phyloP scores from a whole-genome alignment of 179 eudicot genomes.

The Carnegiea gigantea region DNA sequence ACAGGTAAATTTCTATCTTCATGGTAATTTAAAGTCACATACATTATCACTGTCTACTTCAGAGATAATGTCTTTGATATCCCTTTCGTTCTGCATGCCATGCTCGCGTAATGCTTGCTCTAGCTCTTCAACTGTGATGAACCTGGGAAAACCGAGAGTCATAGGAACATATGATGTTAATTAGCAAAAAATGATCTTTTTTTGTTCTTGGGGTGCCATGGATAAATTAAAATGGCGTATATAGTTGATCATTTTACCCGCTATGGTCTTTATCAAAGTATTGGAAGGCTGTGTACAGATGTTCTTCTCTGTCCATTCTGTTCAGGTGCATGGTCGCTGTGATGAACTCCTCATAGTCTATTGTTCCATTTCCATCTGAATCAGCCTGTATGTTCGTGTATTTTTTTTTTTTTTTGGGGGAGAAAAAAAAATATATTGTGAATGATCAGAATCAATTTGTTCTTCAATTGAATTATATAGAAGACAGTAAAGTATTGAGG shows the following conservation, averaged over 20 bases:
- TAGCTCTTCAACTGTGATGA: constrained; percentile 67
- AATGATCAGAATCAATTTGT: not conserved
- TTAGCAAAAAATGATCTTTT: not conserved
- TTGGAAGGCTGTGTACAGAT: constrained; percentile 74
- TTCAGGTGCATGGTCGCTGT: constrained; percentile 84
- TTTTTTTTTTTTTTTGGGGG: too few relatives aligned
- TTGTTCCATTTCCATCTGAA: constrained; percentile 77
- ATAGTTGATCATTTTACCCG: constrained; percentile 40
- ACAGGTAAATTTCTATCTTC: not conserved
- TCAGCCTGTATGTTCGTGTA: constrained; percentile 50
- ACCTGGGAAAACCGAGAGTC: constrained; percentile 28
- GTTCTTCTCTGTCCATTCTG: constrained; percentile 82
- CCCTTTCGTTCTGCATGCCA: constrained; percentile 70
- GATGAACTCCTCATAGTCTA: constrained; percentile 76
- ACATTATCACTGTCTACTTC: constrained; percentile 78
- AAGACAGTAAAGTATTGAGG: not conserved
- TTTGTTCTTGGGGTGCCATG: not conserved
- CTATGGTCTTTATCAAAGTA: constrained; percentile 80
- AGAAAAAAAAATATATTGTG: not conserved
- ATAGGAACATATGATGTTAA: not conserved
- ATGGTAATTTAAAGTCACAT: constrained; percentile 19
- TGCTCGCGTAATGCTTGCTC: constrained; percentile 73
- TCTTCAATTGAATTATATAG: not conserved
- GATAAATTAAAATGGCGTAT: not conserved
- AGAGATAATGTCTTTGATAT: constrained; percentile 61